Conservation (phyloP, 805 yeast genomes). For the Candida xiaguanensis region DNA sequence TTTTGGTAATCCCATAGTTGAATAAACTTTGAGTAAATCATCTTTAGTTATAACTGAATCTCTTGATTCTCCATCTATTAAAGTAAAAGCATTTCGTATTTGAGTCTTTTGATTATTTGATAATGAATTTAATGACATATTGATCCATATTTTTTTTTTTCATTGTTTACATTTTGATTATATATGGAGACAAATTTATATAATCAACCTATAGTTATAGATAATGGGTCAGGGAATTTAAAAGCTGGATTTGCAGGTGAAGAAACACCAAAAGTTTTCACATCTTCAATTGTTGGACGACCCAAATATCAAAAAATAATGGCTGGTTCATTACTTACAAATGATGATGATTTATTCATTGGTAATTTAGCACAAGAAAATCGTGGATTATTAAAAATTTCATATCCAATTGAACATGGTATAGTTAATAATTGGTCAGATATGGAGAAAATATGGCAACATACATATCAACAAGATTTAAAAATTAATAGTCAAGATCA, state of each 20-base stretch:
- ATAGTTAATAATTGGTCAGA: conserved; percentile 78
- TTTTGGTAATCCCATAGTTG: conserved; percentile 47
- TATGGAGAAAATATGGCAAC: conserved; percentile 79
- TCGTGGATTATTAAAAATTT: conserved; percentile 70
- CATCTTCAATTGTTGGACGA: conserved; percentile 68
- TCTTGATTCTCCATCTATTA: conserved; percentile 73
- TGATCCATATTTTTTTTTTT: conserved; percentile 3
- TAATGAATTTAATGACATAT: conserved; percentile 33
- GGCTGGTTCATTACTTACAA: conserved; percentile 45
- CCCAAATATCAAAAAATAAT: conserved; percentile 81
- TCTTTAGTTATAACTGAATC: conserved; percentile 59
- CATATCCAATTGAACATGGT: conserved; percentile 79
- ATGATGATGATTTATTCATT: conserved; percentile 53
- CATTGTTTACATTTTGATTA: conserved; percentile 2
- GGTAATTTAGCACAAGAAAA: conserved; percentile 73
- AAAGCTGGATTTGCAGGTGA: conserved; percentile 95
- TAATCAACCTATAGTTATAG: conserved; percentile 45
- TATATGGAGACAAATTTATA: conserved; percentile 23
- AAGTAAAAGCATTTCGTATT: conserved; percentile 69
- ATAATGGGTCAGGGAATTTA: conserved; percentile 73
- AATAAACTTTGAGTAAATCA: conserved; percentile 54
- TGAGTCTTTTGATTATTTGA: conserved; percentile 61
- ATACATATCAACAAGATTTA: conserved; percentile 56
- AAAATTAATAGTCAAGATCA: conserved; percentile 70
- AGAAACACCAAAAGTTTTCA: conserved; percentile 66